These are phyloP conservation scores for Copromyces sp. DNA, from an alignment of 495 filamentous ascomycete genomes.

Conservation along the genomic window DNA sequence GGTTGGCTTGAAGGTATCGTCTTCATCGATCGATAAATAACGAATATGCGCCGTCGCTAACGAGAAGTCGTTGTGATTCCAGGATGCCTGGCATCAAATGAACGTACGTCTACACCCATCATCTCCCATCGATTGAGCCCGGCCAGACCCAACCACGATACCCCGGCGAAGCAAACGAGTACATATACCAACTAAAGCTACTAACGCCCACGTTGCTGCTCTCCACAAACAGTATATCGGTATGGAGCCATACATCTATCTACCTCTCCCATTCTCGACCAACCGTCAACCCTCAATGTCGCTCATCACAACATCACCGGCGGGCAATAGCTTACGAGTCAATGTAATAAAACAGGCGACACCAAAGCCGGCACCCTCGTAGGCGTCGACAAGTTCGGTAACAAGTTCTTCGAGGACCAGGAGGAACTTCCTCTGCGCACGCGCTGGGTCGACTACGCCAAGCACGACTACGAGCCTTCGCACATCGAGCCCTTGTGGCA, in stretches of 20 bases:
- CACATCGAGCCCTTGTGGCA: slow-evolving; percentile 98
- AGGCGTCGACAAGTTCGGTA: slow-evolving; percentile 80
- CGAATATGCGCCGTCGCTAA: slow-evolving; percentile 12
- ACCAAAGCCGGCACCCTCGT: slow-evolving; percentile 90
- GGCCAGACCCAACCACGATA: neutral
- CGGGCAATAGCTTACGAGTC: too few relatives aligned
- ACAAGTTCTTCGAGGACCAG: slow-evolving; percentile 94
- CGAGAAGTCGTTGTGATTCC: slow-evolving; percentile 5
- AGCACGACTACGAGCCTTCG: slow-evolving; percentile 75
- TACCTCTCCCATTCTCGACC: neutral
- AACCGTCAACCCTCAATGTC: neutral
- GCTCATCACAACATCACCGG: too few relatives aligned
- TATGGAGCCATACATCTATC: slow-evolving; percentile 22
- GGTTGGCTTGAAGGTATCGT: slow-evolving; percentile 72
- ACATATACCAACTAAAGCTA: neutral
- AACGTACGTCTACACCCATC: slow-evolving; percentile 50
- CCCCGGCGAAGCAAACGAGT: neutral
- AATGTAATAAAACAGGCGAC: slow-evolving; percentile 54
- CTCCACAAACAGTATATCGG: slow-evolving; percentile 51
- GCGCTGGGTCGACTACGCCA: slow-evolving; percentile 95
- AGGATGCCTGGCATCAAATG: slow-evolving; percentile 90
- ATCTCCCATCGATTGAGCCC: neutral
- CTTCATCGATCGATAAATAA: neutral
- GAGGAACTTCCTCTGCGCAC: slow-evolving; percentile 94
- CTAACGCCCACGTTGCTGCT: slow-evolving; percentile 14